These are phyloP conservation scores for Capsella bursapastoris DNA, from an alignment of 345 rosid species.

Conservation along the genomic window DNA sequence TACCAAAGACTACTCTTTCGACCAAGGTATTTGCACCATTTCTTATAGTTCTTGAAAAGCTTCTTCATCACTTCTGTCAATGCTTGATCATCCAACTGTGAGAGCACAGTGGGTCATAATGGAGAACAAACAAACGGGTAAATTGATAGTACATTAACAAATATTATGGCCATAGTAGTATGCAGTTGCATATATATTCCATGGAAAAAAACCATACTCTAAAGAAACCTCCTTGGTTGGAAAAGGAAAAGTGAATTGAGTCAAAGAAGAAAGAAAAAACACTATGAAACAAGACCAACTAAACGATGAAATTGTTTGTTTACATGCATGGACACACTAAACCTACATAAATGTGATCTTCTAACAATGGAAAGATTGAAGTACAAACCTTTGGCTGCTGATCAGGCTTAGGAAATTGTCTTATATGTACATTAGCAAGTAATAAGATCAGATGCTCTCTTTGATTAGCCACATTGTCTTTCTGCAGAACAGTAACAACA, in stretches of 20 bases:
- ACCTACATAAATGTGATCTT: conserved; percentile 2
- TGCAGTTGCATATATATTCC: background rate
- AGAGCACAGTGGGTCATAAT: conserved; percentile 12
- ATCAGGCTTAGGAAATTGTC: conserved; percentile 96
- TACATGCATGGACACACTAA: background rate
- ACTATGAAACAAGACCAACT: background rate
- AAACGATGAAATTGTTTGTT: background rate
- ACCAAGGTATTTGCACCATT: conserved; percentile 97
- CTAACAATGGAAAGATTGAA: background rate
- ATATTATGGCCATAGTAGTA: background rate
- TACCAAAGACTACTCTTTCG: conserved; percentile 99
- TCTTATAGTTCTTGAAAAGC: conserved; percentile 96
- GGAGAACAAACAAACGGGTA: conserved; percentile 13
- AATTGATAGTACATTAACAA: conserved; percentile 3
- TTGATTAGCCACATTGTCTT: conserved; percentile 96
- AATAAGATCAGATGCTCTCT: conserved; percentile 95
- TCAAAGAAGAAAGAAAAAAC: no score
- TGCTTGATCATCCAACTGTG: conserved; percentile 94
- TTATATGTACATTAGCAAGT: conserved; percentile 96
- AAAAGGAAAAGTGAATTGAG: conserved; percentile 1
- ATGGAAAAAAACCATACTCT: background rate
- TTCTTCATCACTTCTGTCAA: conserved; percentile 98
- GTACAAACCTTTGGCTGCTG: conserved; percentile 93
- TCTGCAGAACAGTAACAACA: conserved; percentile 56
- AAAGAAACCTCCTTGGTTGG: background rate